Base-by-base conservation (phyloP, 164 flowering plant genomes). In the Chloranthus sessilifolius region DNA sequence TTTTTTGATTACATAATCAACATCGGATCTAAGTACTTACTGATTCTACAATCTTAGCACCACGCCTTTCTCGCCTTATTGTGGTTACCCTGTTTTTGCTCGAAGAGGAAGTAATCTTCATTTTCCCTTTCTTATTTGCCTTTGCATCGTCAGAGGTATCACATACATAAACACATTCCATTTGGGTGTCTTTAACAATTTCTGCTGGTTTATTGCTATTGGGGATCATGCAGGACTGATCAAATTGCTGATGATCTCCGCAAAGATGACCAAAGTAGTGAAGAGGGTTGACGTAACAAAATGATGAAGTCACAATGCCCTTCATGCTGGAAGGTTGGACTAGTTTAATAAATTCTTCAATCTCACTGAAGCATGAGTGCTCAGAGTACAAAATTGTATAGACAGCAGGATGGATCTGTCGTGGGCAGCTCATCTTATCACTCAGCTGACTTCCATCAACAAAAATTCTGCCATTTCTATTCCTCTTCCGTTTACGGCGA, bases 381-480 rank as follows among this genome's bases (percentile, higher is more conserved):
- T 84, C 88, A 19, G 97, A 86, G 68, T 90, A 90, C 3, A 77
- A 79, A 42, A 84, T 74, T 14, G 83, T 53, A 61, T 70, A 89
- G 2, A 80, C 69, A 66, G 73, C 70, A 31, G 68, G 50, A 46
- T 80, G 77, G 47, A 68, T 40, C 68, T 47, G 70, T 60, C 52
- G 48, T 11, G 53, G 62, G 5, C 60, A 48, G 41, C 51, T 64
- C 42, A 40, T 17, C 19, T 56, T 56, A 24, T 48, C 67, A 42
- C 34, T 26, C 23, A 29, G 41, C 56, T 46, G 59, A 10, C 37
- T 47, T 46, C 7, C 44, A 48, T 44, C 45, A 35, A 11, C 40
- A 29, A 26, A 36, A n/a, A 14, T 45, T 39, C 40, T 38, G 10
- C 25, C 49, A 31, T 47, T 46, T 45, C 41, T 20, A 17, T 20